Base-by-base conservation (phyloP, 768 basidiomycete species). In the Psilocybe subaeruginosa region DNA sequence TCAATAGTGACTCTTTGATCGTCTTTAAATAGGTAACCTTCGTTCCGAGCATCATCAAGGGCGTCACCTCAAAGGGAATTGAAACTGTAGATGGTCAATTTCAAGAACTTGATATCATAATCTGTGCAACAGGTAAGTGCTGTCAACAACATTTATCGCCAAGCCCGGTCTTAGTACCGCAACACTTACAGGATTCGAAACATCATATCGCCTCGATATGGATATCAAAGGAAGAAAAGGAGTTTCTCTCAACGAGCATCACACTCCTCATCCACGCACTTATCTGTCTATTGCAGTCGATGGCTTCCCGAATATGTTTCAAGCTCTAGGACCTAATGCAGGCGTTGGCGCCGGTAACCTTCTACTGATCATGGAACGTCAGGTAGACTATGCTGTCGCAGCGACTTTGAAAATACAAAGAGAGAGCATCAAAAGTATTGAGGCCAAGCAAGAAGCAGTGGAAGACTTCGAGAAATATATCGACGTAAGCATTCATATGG, bases 291-390 rank as follows among this genome's bases (percentile, higher is more conserved):
- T 89, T 33, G 80, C 82, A 19, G 79, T 85, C 17, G 83, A 87
- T 50, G 85, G 83, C 7, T 89, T 89, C 72, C 89, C 89, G n/a
- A 90, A 88, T 71, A 84, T 81, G 80, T 89, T 89, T 76, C 76
- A 80, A 56, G 68, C 74, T 17, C 66, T 83, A 8, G 87, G 88
- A 0, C 87, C 88, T 2, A 88, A 87, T 68, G 76, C 84, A 0
- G 78, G 66, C 7, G 79, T 87, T 14, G 85, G 84, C 2, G 76
- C 82, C 0, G 85, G 87, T 0, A 83, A 83, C 14, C 70, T 89
- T n/a, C 68, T 88, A 2, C 70, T 84, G 19, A 41, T 89, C 0
- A 76, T 86, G 37, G 87, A 89, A 70, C 73, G 78, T 11, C 80
- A 87, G 64, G 79, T 86, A 5, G 82, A 84, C 31, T 89, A 88